Conservation (phyloP, 441 rosid genomes). For the Populus hybrid region DNA sequence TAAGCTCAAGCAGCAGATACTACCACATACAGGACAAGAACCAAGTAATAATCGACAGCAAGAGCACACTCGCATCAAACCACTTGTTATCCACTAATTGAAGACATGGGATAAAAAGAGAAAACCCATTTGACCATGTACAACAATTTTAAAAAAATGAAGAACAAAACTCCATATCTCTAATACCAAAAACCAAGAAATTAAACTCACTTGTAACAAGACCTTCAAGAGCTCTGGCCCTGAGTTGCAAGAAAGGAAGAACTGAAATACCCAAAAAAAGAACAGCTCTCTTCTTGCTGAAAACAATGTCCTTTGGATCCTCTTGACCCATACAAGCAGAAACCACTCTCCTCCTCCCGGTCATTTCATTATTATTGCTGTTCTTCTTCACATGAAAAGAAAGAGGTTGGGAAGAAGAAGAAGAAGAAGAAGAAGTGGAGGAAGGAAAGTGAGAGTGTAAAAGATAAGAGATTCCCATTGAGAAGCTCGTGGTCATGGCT, state of each 20-base stretch:
- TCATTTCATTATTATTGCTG: conserved; percentile 26
- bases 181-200: neutral
- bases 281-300: conserved; percentile 51
- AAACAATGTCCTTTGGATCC: conserved; percentile 32
- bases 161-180: neutral
- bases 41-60: no score
- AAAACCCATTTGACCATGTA: neutral
- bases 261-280: conserved; percentile 65
- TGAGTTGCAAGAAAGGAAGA: conserved; percentile 67
- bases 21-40: no score
- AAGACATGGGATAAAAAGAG: neutral
- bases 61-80: neutral
- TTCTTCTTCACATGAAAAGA: conserved; percentile 19
- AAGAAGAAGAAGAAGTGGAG: conserved; percentile 16
- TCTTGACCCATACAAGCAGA: conserved; percentile 43
- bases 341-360: conserved; percentile 29
- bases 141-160: neutral
- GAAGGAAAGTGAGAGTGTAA: conserved; percentile 34
- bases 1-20: no score
- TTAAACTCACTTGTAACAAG: conserved; percentile 33
- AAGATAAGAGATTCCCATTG: conserved; percentile 48
- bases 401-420: conserved; percentile 29
- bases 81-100: no score
- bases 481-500: conserved; percentile 37
- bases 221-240: conserved; percentile 53